Conservation (phyloP, 768 basidiomycete genomes). For the Pisolithus tinctorius region DNA sequence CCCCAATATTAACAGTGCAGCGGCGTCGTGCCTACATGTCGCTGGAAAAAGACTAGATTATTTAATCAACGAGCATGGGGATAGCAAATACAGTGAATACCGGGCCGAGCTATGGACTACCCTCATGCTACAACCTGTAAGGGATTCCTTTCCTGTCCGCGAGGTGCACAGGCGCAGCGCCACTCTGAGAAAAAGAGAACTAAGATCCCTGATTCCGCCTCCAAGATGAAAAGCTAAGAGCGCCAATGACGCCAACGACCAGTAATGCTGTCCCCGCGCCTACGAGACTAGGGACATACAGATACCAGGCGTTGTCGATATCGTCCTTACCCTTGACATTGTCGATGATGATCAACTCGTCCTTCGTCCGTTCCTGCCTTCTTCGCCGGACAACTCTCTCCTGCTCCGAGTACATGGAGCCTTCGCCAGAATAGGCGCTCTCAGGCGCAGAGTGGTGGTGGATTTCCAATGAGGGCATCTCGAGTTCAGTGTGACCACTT, state of each 20-base stretch:
- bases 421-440: slow-evolving; percentile 22
- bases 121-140: too few species aligned
- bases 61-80: too few species aligned
- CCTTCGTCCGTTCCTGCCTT: slow-evolving; percentile 42
- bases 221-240: slow-evolving; percentile 66
- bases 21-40: too few species aligned
- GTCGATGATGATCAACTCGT: slow-evolving; percentile 43
- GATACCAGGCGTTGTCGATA: slow-evolving; percentile 70
- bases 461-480: slow-evolving; percentile 51
- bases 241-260: slow-evolving; percentile 72
- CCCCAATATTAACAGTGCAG: too few species aligned
- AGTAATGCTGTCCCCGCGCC: slow-evolving; percentile 81
- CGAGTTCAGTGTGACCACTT: slow-evolving; percentile 19
- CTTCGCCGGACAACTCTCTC: slow-evolving; percentile 35
- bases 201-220: slow-evolving; percentile 60
- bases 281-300: slow-evolving; percentile 72
- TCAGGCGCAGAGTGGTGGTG: slow-evolving; percentile 32
- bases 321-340: slow-evolving; percentile 44
- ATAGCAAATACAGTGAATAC: background rate
- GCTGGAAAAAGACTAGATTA: too few species aligned
- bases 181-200: too few species aligned
- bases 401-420: slow-evolving; percentile 23
- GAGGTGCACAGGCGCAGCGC: too few species aligned
- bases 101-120: too few species aligned
- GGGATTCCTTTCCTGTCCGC: too few species aligned